These are phyloP conservation scores for Wakefieldia striispora DNA, from an alignment of 768 basidiomycete species.

Conservation along the genomic window DNA sequence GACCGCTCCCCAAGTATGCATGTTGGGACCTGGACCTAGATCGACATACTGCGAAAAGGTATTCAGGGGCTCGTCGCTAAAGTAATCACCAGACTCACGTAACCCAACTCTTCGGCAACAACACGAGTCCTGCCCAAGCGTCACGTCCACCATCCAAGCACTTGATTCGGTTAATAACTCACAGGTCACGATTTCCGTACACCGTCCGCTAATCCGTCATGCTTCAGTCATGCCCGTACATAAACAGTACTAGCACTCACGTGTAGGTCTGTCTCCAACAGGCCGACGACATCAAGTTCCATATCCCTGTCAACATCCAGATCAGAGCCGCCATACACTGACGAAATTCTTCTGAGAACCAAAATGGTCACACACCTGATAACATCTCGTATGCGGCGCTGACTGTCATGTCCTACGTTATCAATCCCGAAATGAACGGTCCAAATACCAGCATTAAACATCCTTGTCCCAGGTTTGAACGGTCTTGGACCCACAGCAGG, in stretches of 20 bases:
- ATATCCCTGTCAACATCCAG: constrained; percentile 52
- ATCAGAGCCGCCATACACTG: not conserved
- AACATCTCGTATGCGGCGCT: constrained; percentile 36
- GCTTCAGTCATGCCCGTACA: not conserved
- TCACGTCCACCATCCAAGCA: not conserved
- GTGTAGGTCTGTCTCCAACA: constrained; percentile 84
- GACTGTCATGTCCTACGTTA: constrained; percentile 34
- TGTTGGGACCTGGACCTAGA: constrained; percentile 82
- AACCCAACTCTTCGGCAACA: constrained; percentile 74
- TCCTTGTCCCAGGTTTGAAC: constrained; percentile 59
- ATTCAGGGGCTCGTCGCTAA: constrained; percentile 5
- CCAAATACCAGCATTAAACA: constrained; percentile 87
- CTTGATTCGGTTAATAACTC: constrained; percentile 16
- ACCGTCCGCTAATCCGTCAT: constrained; percentile 50
- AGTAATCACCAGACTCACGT: constrained; percentile 47
- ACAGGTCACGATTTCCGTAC: constrained; percentile 87
- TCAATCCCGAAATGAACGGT: constrained; percentile 84
- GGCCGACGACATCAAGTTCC: constrained; percentile 80
- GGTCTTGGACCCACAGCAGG: constrained; percentile 51
- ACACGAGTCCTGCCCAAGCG: constrained; percentile 59
- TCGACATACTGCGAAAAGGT: constrained; percentile 65
- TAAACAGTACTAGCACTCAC: constrained; percentile 41
- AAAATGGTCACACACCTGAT: constrained; percentile 58
- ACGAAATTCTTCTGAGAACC: not conserved
- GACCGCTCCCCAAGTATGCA: constrained; percentile 87